A percentile compares a stretch with the other conserved stretches of the same genome.
phyloP scores from a whole-genome alignment of 164 flowering plant genomes.

The Akebia trifoliata region DNA sequence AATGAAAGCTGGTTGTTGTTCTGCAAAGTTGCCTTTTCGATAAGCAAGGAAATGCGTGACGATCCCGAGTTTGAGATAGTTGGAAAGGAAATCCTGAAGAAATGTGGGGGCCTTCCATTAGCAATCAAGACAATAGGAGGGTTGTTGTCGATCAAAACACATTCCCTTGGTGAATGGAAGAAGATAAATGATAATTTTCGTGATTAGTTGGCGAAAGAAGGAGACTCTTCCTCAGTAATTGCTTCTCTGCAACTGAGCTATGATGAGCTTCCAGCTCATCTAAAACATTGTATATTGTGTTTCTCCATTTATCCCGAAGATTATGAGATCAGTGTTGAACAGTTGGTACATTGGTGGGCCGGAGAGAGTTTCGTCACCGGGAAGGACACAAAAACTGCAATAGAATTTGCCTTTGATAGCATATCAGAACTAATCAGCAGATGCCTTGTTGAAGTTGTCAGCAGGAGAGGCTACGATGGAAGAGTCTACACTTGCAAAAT shows the following conservation, averaged over 20 bases:
- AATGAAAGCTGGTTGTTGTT: no score
- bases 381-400: slow-evolving; percentile 9
- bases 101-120: no score
- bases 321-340: no score
- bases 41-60: not conserved
- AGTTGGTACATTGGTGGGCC: no score
- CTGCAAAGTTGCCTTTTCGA: slow-evolving; percentile 11
- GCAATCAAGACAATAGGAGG: no score
- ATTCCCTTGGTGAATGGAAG: slow-evolving; percentile 8
- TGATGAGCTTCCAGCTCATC: slow-evolving; percentile 19
- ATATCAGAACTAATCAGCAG: slow-evolving; percentile 14
- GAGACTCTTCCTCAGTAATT: slow-evolving; percentile 4
- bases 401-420: slow-evolving; percentile 12
- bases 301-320: no score
- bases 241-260: slow-evolving; percentile 25
- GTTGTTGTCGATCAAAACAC: not conserved
- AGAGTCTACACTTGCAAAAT: no score
- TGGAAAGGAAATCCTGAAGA: slow-evolving; percentile 14
- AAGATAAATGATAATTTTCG: slow-evolving; percentile 7
- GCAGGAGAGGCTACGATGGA: slow-evolving; percentile 12
- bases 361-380: no score
- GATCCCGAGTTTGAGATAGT: slow-evolving; percentile 1
- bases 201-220: not conserved
- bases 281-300: no score
- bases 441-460: slow-evolving; percentile 18